phyloP scores from a whole-genome alignment of 2,329 filamentous ascomycete genomes.

The Coleophoma cylindrospora region DNA sequence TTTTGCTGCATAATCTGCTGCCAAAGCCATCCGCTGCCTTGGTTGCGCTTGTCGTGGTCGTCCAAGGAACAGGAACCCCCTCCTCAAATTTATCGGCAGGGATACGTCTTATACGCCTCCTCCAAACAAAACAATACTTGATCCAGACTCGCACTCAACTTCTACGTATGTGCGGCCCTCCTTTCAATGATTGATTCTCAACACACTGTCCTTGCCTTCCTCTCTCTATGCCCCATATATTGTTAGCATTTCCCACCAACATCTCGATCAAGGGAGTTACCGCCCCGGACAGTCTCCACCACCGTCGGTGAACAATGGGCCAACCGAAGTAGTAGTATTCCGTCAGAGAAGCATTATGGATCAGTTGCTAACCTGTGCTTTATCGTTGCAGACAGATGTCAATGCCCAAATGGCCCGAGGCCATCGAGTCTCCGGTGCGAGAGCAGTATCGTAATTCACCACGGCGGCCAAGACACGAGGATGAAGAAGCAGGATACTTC shows the following conservation, averaged over 20 bases:
- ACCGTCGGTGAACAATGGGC: too few relatives aligned
- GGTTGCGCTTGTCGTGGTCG: slow-evolving; percentile 16
- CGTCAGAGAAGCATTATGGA: too few relatives aligned
- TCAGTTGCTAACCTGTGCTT: too few relatives aligned
- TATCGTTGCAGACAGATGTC: slow-evolving; percentile 42
- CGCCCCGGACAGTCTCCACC: too few relatives aligned
- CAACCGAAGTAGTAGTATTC: slow-evolving; percentile 4
- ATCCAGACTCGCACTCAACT: slow-evolving; percentile 10
- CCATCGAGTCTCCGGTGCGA: slow-evolving; percentile 49
- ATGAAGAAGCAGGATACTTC: slow-evolving; percentile 59
- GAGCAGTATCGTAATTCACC: slow-evolving; percentile 66
- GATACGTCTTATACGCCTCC: slow-evolving; percentile 9
- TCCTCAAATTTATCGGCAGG: slow-evolving; percentile 15
- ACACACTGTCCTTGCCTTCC: neutral
- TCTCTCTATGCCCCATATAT: neutral
- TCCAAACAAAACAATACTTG: slow-evolving; percentile 12
- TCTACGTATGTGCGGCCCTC: slow-evolving; percentile 18
- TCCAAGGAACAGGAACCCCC: slow-evolving; percentile 21
- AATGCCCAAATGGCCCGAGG: slow-evolving; percentile 43
- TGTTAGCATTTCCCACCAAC: too few relatives aligned
- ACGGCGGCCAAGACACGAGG: slow-evolving; percentile 59
- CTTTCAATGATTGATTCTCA: neutral
- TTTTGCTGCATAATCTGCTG: too few relatives aligned
- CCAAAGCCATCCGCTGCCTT: slow-evolving; percentile 9
- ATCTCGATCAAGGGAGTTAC: too few relatives aligned